These are phyloP conservation scores for Globisporangium cylindrosporum DNA, from an alignment of 352 stramenopile species.

Conservation along the genomic window DNA sequence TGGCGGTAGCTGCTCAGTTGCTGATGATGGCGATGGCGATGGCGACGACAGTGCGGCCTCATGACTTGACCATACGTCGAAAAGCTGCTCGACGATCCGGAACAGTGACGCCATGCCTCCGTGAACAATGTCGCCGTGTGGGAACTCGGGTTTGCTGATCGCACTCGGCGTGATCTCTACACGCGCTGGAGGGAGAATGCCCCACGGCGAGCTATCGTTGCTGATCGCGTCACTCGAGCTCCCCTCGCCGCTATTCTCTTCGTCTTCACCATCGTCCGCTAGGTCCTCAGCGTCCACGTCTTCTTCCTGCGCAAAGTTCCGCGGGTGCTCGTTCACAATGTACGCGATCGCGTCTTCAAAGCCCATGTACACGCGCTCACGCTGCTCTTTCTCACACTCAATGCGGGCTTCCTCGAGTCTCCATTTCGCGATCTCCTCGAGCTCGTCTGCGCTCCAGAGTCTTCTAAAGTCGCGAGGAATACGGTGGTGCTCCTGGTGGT, in stretches of 20 bases:
- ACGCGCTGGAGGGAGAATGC: slow-evolving; percentile 41
- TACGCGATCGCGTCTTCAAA: slow-evolving; percentile 76
- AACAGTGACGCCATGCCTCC: slow-evolving; percentile 66
- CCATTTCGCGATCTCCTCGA: slow-evolving; percentile 46
- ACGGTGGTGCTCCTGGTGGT: slow-evolving; percentile 9
- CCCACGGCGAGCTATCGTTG: slow-evolving; percentile 46
- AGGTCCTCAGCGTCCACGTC: slow-evolving; percentile 65
- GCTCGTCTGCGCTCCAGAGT: slow-evolving; percentile 60
- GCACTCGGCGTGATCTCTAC: slow-evolving; percentile 60
- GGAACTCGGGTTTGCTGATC: slow-evolving; percentile 50
- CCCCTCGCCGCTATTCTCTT: slow-evolving; percentile 23
- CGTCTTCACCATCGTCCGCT: slow-evolving; percentile 69
- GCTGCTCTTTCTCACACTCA: slow-evolving; percentile 39
- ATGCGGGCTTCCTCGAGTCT: slow-evolving; percentile 55
- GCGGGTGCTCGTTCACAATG: slow-evolving; percentile 65
- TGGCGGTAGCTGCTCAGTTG: neutral
- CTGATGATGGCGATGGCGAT: neutral
- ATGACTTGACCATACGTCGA: slow-evolving; percentile 17
- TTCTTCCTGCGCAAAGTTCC: slow-evolving; percentile 45
- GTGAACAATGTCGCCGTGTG: slow-evolving; percentile 66
- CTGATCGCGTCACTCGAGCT: slow-evolving; percentile 12
- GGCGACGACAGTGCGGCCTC: neutral
- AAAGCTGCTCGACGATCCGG: slow-evolving; percentile 60
- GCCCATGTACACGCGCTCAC: slow-evolving; percentile 55
- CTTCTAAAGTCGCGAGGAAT: slow-evolving; percentile 66